phyloP scores from a whole-genome alignment of 345 rosid species.

The Gossypium ekmanianum region DNA sequence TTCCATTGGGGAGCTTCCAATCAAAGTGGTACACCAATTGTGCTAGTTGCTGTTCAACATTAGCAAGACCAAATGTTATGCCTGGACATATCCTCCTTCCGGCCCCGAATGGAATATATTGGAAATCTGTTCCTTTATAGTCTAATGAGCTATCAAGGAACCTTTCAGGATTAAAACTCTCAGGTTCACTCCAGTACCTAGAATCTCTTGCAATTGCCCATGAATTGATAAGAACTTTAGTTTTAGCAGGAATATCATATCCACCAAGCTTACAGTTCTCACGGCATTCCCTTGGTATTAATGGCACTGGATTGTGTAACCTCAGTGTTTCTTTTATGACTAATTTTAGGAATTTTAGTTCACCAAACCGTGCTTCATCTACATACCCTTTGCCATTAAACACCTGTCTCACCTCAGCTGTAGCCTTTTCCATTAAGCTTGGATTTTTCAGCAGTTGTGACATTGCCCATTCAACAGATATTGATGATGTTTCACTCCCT shows the following conservation, averaged over 20 bases:
- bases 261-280: slow-evolving; percentile 23
- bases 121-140: slow-evolving; percentile 23
- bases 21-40: slow-evolving; percentile 28
- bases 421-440: slow-evolving; percentile 24
- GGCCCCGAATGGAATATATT: slow-evolving; percentile 29
- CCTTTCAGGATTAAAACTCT: slow-evolving; percentile 30
- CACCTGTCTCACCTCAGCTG: slow-evolving; percentile 25
- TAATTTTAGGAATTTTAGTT: slow-evolving; percentile 20
- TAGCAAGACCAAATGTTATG: slow-evolving; percentile 16
- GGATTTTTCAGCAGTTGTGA: slow-evolving; percentile 32
- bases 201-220: slow-evolving; percentile 35
- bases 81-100: slow-evolving; percentile 37
- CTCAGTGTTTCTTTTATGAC: slow-evolving; percentile 35
- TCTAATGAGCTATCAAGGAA: slow-evolving; percentile 17
- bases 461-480: slow-evolving; percentile 31
- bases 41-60: slow-evolving; percentile 23
- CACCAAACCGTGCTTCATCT: slow-evolving; percentile 7
- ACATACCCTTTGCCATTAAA: slow-evolving; percentile 11
- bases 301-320: slow-evolving; percentile 27
- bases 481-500: slow-evolving; percentile 33
- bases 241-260: slow-evolving; percentile 24
- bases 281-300: slow-evolving; percentile 27
- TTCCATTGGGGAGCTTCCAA: slow-evolving; percentile 25
- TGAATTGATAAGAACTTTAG: slow-evolving; percentile 26
- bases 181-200: slow-evolving; percentile 24